phyloP scores from a whole-genome alignment of 495 filamentous ascomycete species.

The Daldinia decipiens region DNA sequence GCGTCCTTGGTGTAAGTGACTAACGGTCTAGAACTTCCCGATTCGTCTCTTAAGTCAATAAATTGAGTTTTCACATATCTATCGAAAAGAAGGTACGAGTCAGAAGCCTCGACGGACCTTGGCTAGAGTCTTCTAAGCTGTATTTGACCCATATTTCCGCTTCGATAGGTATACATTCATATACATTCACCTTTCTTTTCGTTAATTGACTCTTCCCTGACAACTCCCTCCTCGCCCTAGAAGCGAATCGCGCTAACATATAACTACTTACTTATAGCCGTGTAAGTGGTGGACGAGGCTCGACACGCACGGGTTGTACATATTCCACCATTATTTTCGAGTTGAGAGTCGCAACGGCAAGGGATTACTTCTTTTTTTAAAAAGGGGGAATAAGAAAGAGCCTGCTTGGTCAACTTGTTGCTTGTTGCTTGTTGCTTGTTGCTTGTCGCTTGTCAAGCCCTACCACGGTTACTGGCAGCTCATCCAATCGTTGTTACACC shows the following conservation, averaged over 20 bases:
- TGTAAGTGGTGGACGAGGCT: conserved; percentile 32
- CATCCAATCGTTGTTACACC: conserved; percentile 16
- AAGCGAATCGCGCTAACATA: conserved; percentile 35
- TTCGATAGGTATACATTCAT: background rate
- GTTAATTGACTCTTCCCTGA: conserved; percentile 16
- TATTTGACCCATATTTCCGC: conserved; percentile 22
- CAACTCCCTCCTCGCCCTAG: conserved; percentile 8
- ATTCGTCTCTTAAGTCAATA: conserved; percentile 32
- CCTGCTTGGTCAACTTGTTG: background rate
- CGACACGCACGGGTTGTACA: conserved; percentile 5
- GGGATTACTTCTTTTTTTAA: background rate
- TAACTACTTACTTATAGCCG: conserved; percentile 29
- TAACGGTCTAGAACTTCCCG: conserved; percentile 25
- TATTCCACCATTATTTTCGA: conserved; percentile 2
- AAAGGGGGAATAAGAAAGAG: conserved; percentile 8
- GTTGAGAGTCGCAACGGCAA: conserved; percentile 11
- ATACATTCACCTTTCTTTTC: conserved; percentile 12
- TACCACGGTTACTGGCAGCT: conserved; percentile 27
- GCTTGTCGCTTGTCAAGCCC: conserved; percentile 17
- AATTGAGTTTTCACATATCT: conserved; percentile 31
- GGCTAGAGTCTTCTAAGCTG: background rate
- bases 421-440: too few species aligned
- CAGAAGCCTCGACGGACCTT: conserved; percentile 5
- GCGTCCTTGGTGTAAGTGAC: conserved; percentile 26
- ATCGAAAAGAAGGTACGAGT: conserved; percentile 34